These are phyloP conservation scores for Neonectria magnoliae DNA, from an alignment of 2,329 filamentous ascomycete genomes.

Conservation along the genomic window DNA sequence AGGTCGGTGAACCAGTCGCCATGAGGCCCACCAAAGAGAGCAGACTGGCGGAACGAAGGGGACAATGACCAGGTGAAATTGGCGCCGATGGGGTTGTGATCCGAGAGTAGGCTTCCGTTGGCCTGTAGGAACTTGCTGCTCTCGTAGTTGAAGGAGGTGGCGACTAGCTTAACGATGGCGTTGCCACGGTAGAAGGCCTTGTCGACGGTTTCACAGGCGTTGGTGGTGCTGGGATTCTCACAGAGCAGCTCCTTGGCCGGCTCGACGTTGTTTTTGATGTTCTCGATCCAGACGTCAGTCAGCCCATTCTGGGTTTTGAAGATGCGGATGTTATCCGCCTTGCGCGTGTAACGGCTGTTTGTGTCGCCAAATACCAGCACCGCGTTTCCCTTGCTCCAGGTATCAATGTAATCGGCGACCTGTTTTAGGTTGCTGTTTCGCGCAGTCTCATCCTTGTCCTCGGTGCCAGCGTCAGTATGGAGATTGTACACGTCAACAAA, in stretches of 20 bases:
- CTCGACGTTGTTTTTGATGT: slow-evolving; percentile 58
- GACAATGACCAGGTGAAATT: slow-evolving; percentile 53
- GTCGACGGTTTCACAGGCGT: slow-evolving; percentile 72
- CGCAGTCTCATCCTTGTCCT: slow-evolving; percentile 62
- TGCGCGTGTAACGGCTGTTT: slow-evolving; percentile 69
- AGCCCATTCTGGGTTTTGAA: slow-evolving; percentile 59
- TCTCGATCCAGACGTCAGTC: slow-evolving; percentile 68
- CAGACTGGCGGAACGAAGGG: slow-evolving; percentile 7
- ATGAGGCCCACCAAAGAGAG: slow-evolving; percentile 5
- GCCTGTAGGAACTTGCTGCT: slow-evolving; percentile 65
- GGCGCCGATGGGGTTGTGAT: slow-evolving; percentile 73
- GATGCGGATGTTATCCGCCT: slow-evolving; percentile 59
- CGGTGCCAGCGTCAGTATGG: slow-evolving; percentile 68
- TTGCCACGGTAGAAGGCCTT: slow-evolving; percentile 70
- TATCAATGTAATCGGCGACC: slow-evolving; percentile 65
- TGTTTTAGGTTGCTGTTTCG: slow-evolving; percentile 69
- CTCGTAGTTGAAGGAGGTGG: slow-evolving; percentile 65
- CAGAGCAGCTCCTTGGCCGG: slow-evolving; percentile 44
- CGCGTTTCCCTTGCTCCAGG: slow-evolving; percentile 66
- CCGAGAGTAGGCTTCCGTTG: slow-evolving; percentile 66
- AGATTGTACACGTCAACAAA: slow-evolving; percentile 74
- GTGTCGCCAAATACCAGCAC: slow-evolving; percentile 73
- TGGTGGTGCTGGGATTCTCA: slow-evolving; percentile 57
- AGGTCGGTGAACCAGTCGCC: slow-evolving; percentile 18
- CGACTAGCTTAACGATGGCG: slow-evolving; percentile 54